phyloP scores from a whole-genome alignment of 2,329 filamentous ascomycete genomes.

The Neurospora crassa region DNA sequence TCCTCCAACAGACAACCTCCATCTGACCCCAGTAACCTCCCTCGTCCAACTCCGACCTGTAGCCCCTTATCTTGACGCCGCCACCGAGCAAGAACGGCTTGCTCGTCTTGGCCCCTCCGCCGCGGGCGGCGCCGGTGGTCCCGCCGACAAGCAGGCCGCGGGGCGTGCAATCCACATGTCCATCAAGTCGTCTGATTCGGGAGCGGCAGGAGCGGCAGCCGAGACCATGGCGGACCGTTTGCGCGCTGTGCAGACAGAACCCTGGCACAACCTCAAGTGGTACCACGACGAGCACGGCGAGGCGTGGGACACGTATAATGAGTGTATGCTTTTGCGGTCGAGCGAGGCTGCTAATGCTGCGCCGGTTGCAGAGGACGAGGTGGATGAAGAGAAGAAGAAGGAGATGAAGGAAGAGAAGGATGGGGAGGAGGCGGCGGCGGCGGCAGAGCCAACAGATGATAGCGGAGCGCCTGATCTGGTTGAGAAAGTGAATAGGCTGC shows the following conservation, averaged over 20 bases:
- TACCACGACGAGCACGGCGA: constrained; percentile 69
- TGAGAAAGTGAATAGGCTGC: constrained; percentile 29
- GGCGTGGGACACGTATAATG: constrained; percentile 67
- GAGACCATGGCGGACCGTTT: constrained; percentile 70
- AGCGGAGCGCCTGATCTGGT: constrained; percentile 22
- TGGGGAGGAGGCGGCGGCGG: constrained; percentile 11
- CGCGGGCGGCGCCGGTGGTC: constrained; percentile 17
- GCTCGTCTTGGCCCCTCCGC: constrained; percentile 27
- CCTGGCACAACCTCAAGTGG: constrained; percentile 72
- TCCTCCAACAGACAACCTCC: constrained; percentile 58
- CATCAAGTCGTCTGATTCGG: constrained; percentile 68
- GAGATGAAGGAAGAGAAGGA: constrained; percentile 14
- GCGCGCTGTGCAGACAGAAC: constrained; percentile 68
- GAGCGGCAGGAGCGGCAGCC: constrained; percentile 47
- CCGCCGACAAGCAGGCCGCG: constrained; percentile 37
- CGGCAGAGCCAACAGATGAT: constrained; percentile 8
- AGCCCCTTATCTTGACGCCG: constrained; percentile 84
- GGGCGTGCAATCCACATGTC: constrained; percentile 75
- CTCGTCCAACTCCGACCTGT: constrained; percentile 86
- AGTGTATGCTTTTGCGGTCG: constrained; percentile 52
- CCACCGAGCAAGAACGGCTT: constrained; percentile 59
- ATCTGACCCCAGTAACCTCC: constrained; percentile 74
- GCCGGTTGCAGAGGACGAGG: constrained; percentile 11
- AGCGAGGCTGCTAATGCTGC: constrained; percentile 7
- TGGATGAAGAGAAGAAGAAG: constrained; percentile 10